Base-by-base conservation (phyloP, 768 basidiomycete species). In the Leucosporidium creatinivorum region DNA sequence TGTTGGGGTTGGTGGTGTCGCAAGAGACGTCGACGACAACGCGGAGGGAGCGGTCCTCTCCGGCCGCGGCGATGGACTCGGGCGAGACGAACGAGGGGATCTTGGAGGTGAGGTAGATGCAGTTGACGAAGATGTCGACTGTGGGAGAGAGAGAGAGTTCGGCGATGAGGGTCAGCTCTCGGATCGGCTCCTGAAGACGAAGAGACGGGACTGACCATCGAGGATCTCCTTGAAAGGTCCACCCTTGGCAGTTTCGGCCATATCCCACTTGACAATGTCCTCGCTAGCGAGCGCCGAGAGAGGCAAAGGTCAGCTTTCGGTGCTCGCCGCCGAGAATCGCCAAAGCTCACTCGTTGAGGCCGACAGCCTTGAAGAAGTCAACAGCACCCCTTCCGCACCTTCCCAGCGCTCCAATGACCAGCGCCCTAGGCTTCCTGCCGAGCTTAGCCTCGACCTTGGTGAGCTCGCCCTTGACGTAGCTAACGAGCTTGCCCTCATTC, bases 91-190 rank as follows among this genome's bases (percentile, higher is more conserved):
- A 98, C n/a, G 86, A 80, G 0, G 91, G 91, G 63, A 94, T 92
- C 67, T 82, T 77, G 23, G 86, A 85, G n/a, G 85, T 86, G 60
- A 99, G 87, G 79, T 98, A 98, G 78, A 99, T 99, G 83, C 96
- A 98, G 81, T 99, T 99, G 83, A 98, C 86, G 76, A 99, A 97
- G 75, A 99, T 86, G 80, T 99, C 94, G 70, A 92, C 94, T 82
- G 68, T 21, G 12, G 58, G 23, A 9, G 18, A 17, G n/a, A n/a
- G n/a, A 18, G 33, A 33, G 36, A 50, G 61, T 47, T 54, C 36
- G 49, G 21, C 19, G 48, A 30, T 33, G 26, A 7, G 21, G 12
- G 25, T 9, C 3, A 48, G 50, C 6, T 28, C 12, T 13, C 7
- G 52, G 25, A 10, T 2, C 12, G 25, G 3, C 19, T 17, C 26